phyloP scores from a whole-genome alignment of 73 alveolate species.

The Paramecium octaurelia region DNA sequence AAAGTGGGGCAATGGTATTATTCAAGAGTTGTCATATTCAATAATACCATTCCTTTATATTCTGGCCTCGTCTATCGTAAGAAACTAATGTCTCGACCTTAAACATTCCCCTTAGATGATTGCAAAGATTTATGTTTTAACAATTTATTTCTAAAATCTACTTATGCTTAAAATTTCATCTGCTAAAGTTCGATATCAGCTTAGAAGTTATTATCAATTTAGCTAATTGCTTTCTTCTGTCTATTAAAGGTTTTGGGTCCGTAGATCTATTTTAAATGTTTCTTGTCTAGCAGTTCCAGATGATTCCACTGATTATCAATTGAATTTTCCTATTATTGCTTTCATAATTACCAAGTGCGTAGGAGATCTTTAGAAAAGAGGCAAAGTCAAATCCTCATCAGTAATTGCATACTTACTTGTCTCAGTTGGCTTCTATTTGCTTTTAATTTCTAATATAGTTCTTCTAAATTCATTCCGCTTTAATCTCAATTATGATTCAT shows the following conservation, averaged over 20 bases:
- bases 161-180: neutral
- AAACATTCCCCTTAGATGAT: neutral
- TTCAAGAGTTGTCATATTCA: neutral
- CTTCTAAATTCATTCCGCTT: neutral
- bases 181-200: neutral
- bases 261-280: neutral
- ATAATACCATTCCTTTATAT: neutral
- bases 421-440: neutral
- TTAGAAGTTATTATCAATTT: neutral
- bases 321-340: neutral
- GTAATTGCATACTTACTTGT: neutral
- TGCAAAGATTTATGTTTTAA: neutral
- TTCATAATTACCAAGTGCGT: neutral
- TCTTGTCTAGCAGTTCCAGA: neutral
- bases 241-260: conserved; percentile 1
- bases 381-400: neutral
- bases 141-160: neutral
- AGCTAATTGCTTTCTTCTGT: neutral
- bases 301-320: neutral
- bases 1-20: neutral
- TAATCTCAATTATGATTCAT: neutral
- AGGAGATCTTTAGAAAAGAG: neutral
- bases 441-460: neutral
- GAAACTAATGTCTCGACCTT: neutral
- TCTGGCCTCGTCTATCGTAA: neutral